A percentile compares a stretch with the other conserved stretches of the same genome.
Conservation (phyloP, 1,139 yeast genomes). For the Hanseniaspora uvarum region DNA sequence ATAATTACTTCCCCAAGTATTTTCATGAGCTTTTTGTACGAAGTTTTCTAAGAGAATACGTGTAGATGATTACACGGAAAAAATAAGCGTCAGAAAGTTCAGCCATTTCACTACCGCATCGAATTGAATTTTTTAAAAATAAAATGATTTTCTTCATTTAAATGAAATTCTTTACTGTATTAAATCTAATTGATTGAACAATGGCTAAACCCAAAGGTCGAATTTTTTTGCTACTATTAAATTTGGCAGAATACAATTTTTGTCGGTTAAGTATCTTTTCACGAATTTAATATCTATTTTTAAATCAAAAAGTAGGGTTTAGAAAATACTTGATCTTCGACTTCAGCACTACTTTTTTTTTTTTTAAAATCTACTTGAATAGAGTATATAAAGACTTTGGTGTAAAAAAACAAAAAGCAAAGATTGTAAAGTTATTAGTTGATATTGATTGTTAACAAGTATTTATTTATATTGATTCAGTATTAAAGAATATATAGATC, state of each 20-base stretch:
- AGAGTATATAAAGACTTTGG: background rate
- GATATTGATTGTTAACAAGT: too few relatives aligned
- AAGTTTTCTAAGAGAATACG: background rate
- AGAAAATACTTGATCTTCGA: background rate
- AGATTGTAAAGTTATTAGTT: too few relatives aligned
- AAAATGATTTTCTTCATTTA: background rate
- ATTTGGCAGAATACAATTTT: too few relatives aligned
- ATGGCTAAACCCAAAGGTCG: background rate
- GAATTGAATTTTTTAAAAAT: background rate
- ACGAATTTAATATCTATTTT: too few relatives aligned
- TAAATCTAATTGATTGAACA: background rate
- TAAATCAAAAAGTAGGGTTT: too few relatives aligned
- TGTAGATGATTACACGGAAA: background rate
- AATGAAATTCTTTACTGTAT: background rate
- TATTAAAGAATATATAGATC: too few relatives aligned
- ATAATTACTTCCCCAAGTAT: background rate
- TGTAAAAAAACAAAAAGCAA: background rate
- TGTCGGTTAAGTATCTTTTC: too few relatives aligned
- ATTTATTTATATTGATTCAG: too few relatives aligned
- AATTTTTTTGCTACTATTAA: too few relatives aligned
- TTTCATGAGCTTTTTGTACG: background rate
- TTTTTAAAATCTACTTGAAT: too few relatives aligned
- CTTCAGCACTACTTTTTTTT: background rate
- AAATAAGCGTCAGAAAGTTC: background rate
- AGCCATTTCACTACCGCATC: slow-evolving; percentile 8